Conservation (phyloP, 2,329 filamentous ascomycete genomes). For the Lachnellula hyalina region DNA sequence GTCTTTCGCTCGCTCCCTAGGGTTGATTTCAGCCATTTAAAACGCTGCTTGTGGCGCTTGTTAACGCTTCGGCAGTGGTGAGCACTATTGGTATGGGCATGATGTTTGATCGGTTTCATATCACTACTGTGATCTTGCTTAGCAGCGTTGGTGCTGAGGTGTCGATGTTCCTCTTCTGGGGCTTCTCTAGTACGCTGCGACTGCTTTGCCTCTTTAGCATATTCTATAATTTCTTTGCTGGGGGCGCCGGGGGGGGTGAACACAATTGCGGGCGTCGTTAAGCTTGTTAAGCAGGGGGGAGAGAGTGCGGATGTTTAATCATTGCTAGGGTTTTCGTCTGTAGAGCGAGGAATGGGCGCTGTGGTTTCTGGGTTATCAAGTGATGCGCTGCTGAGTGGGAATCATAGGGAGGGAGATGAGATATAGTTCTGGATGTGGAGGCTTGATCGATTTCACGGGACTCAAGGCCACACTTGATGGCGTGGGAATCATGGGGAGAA, state of each 20-base stretch:
- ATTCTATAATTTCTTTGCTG: constrained; percentile 14
- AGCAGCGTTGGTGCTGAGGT: not conserved
- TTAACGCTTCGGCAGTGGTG: constrained; percentile 42
- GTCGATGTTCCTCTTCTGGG: not conserved
- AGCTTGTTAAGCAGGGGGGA: no score
- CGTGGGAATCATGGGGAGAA: constrained; percentile 39
- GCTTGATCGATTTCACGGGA: constrained; percentile 52
- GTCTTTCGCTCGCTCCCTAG: constrained; percentile 40
- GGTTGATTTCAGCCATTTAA: constrained; percentile 37
- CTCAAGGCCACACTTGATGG: constrained; percentile 46
- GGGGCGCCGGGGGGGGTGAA: constrained; percentile 46
- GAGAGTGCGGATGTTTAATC: constrained; percentile 29
- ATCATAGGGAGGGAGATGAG: constrained; percentile 41
- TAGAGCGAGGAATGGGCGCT: constrained; percentile 57
- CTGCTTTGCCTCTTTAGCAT: not conserved
- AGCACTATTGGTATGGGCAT: constrained; percentile 35
- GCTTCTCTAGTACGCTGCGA: not conserved
- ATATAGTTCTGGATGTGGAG: constrained; percentile 48
- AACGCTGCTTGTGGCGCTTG: constrained; percentile 43
- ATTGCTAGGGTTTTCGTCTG: constrained; percentile 42
- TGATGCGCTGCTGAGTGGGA: constrained; percentile 43
- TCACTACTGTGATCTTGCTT: not conserved
- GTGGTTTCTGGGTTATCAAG: constrained; percentile 52
- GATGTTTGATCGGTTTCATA: not conserved
- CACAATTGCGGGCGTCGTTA: constrained; percentile 38